Evolutionary conservation across 805 yeast genomes (phyloP).

Genomic region (Metschnikowia vanudenii): DNA sequence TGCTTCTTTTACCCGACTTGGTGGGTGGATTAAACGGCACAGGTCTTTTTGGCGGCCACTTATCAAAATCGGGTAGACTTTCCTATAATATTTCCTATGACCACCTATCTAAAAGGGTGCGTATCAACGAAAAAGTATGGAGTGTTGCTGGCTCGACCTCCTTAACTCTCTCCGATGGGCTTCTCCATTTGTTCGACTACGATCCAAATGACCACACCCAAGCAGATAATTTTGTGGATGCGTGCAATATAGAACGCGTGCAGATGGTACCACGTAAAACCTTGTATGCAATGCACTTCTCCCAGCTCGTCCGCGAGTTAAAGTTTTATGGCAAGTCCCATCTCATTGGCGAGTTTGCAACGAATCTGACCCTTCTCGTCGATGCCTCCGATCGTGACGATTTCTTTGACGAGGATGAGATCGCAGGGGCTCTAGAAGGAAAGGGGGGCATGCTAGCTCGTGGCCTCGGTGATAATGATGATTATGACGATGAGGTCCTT

Average conservation of each 20-base stretch:
- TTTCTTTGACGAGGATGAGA: conserved; percentile 23
- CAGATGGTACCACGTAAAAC: conserved; percentile 36
- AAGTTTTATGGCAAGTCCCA: conserved; percentile 54
- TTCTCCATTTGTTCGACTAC: conserved; percentile 31
- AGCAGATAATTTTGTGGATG: conserved; percentile 21
- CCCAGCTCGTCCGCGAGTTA: conserved; percentile 68
- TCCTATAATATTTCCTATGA: conserved; percentile 18
- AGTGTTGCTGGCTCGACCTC: conserved; percentile 17
- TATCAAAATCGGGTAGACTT: conserved; percentile 11
- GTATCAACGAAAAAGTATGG: conserved; percentile 22
- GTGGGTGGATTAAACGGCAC: conserved; percentile 35
- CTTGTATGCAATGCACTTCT: conserved; percentile 45
- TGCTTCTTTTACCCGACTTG: conserved; percentile 26
- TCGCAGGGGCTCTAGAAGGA: background rate
- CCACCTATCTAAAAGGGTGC: conserved; percentile 12
- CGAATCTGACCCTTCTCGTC: conserved; percentile 63
- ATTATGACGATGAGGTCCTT: no score
- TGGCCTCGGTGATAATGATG: no score
- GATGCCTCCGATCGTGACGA: conserved; percentile 38
- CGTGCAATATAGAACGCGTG: conserved; percentile 23
- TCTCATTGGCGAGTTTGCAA: conserved; percentile 53
- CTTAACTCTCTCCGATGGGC: conserved; percentile 32
- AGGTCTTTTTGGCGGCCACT: conserved; percentile 1
- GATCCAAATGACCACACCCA: conserved; percentile 5
- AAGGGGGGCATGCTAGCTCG: no score